A percentile compares a stretch with the other conserved stretches of the same genome.
Evolutionary conservation across 2,329 filamentous ascomycete genomes (phyloP).

Genomic region (Corynespora cassiicola): DNA sequence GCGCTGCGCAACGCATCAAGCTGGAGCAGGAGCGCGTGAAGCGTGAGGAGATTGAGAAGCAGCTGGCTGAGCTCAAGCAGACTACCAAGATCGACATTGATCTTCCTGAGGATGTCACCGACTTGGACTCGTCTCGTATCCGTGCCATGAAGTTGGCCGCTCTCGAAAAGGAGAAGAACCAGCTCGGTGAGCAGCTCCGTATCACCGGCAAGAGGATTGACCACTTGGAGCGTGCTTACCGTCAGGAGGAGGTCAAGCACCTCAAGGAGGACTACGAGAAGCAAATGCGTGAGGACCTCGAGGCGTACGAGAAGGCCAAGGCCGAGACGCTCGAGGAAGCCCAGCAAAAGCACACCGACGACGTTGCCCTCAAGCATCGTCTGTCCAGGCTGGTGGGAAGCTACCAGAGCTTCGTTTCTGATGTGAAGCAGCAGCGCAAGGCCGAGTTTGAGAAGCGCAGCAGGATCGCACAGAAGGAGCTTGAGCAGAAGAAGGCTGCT

Average conservation of each 20-base stretch:
- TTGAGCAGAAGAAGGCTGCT: constrained; percentile 87
- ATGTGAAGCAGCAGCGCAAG: constrained; percentile 84
- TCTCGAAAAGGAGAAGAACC: constrained; percentile 97
- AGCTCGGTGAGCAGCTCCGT: constrained; percentile 87
- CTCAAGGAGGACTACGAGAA: constrained; percentile 82
- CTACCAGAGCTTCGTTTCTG: constrained; percentile 84
- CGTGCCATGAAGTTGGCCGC: constrained; percentile 94
- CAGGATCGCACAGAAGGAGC: constrained; percentile 87
- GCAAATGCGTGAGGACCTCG: constrained; percentile 79
- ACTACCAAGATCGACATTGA: constrained; percentile 88
- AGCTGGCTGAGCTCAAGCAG: constrained; percentile 93
- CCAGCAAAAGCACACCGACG: constrained; percentile 88
- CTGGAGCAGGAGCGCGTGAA: constrained; percentile 51
- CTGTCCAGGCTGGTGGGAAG: constrained; percentile 81
- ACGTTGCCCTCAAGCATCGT: constrained; percentile 91
- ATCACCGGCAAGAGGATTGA: constrained; percentile 95
- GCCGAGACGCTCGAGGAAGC: constrained; percentile 78
- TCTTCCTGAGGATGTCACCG: constrained; percentile 79
- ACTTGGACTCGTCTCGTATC: constrained; percentile 66
- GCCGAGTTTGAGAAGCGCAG: constrained; percentile 96
- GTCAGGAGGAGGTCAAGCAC: constrained; percentile 94
- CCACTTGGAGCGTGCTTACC: constrained; percentile 94
- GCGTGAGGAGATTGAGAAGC: constrained; percentile 71
- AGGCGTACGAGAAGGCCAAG: constrained; percentile 81
- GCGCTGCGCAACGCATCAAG: constrained; percentile 88